phyloP scores from a whole-genome alignment of 139 green algal genomes.

The Limnomonas spitsbergensis region DNA sequence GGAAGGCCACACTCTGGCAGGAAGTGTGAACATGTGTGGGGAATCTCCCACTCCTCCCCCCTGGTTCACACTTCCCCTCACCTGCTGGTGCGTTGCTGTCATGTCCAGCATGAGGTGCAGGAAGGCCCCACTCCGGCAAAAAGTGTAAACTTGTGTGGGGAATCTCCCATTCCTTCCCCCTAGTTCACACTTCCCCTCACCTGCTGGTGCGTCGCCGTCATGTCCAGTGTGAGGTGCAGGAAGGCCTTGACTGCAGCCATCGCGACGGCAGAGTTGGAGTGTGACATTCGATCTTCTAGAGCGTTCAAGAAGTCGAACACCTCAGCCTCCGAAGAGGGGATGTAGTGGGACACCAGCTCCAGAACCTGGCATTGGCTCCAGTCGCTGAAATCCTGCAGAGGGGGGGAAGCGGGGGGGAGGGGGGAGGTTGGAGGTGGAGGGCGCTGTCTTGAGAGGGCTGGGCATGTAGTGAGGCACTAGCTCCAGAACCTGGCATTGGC shows the following conservation, averaged over 20 bases:
- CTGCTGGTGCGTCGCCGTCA: conserved; percentile 85
- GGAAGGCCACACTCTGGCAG: too few species aligned
- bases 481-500: conserved; percentile 90
- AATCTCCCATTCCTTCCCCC: too few species aligned
- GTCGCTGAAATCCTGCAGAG: conserved; percentile 77
- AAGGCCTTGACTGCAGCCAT: conserved; percentile 89
- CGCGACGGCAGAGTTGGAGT: conserved; percentile 87
- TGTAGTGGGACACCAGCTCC: conserved; percentile 74
- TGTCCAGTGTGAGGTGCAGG: conserved; percentile 84
- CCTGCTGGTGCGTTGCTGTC: conserved; percentile 82
- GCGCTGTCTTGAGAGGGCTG: background rate
- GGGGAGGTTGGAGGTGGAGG: background rate
- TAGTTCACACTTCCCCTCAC: too few species aligned
- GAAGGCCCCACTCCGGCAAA: conserved; percentile 91
- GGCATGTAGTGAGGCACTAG: conserved; percentile 42
- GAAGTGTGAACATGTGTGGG: too few species aligned
- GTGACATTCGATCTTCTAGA: conserved; percentile 87
- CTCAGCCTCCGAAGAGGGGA: conserved; percentile 69
- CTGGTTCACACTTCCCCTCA: too few species aligned
- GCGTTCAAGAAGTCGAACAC: conserved; percentile 93
- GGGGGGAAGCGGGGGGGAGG: too few species aligned
- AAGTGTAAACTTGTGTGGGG: too few species aligned
- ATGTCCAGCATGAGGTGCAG: conserved; percentile 87
- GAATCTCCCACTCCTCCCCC: too few species aligned
- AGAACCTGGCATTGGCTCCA: conserved; percentile 92